phyloP scores from a whole-genome alignment of 1,284 basidiomycete species.

The Bjerkandera adusta region DNA sequence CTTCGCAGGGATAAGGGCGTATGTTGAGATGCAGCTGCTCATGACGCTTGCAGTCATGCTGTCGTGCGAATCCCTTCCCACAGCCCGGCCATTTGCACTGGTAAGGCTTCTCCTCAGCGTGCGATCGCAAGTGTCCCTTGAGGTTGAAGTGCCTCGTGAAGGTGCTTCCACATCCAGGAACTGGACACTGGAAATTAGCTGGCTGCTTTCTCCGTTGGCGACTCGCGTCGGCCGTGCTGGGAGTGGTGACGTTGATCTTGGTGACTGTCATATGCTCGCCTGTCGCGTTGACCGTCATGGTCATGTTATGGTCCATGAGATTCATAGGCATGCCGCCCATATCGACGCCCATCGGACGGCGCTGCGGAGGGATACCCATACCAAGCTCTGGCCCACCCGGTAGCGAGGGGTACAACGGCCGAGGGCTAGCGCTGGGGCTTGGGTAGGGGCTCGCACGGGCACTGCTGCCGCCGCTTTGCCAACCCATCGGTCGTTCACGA shows the following conservation, averaged over 20 bases:
- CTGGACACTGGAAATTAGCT: slow-evolving; percentile 71
- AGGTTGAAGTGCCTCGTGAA: slow-evolving; percentile 83
- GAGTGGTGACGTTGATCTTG: slow-evolving; percentile 69
- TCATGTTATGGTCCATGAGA: slow-evolving; percentile 14
- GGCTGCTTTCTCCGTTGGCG: slow-evolving; percentile 71
- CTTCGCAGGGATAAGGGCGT: slow-evolving; percentile 73
- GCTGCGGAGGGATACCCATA: slow-evolving; percentile 19
- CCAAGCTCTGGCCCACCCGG: slow-evolving; percentile 20
- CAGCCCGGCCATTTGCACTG: slow-evolving; percentile 85
- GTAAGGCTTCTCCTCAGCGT: slow-evolving; percentile 82
- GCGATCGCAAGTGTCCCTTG: slow-evolving; percentile 81
- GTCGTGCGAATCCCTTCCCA: slow-evolving; percentile 79
- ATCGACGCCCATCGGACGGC: slow-evolving; percentile 17
- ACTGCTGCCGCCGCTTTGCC: slow-evolving; percentile 27
- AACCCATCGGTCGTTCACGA: slow-evolving; percentile 41
- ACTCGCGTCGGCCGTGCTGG: slow-evolving; percentile 71
- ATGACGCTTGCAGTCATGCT: slow-evolving; percentile 83
- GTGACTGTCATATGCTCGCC: slow-evolving; percentile 25
- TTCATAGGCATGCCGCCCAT: slow-evolving; percentile 17
- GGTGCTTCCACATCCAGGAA: slow-evolving; percentile 77
- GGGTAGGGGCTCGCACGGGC: slow-evolving; percentile 53
- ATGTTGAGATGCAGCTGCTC: slow-evolving; percentile 79
- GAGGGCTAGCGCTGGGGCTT: slow-evolving; percentile 51
- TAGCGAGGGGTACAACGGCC: slow-evolving; percentile 27
- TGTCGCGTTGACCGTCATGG: slow-evolving; percentile 12